These are phyloP conservation scores for Talaromyces adpressus DNA, from an alignment of 495 filamentous ascomycete species.

Conservation along the genomic window DNA sequence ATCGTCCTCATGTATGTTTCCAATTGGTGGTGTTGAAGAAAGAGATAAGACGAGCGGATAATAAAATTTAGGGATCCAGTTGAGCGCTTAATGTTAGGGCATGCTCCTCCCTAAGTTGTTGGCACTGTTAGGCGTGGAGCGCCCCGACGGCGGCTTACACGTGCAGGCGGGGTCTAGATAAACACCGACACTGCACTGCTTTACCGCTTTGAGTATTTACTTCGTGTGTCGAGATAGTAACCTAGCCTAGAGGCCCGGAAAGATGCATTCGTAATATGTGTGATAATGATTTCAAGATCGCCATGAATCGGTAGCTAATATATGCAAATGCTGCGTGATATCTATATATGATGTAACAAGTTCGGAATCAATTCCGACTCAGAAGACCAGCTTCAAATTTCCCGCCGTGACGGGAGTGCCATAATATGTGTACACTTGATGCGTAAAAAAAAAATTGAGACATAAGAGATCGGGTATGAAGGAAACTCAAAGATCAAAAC, in stretches of 20 bases:
- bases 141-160: not conserved
- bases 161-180: not conserved
- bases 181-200: not conserved
- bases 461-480: not conserved
- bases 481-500: not conserved
- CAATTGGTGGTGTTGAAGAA: not conserved
- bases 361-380: not conserved
- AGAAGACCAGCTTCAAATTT: not conserved
- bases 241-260: not conserved
- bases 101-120: not conserved
- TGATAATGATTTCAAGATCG: not conserved
- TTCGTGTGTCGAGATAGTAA: not conserved
- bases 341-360: not conserved
- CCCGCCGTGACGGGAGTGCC: not conserved
- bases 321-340: constrained; percentile 3
- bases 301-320: not conserved
- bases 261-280: not conserved
- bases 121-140: not conserved
- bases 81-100: not conserved
- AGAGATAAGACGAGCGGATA: not conserved
- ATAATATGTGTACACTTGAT: not conserved
- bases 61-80: not conserved
- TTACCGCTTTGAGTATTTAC: not conserved
- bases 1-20: not conserved
- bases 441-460: not conserved